phyloP scores from a whole-genome alignment of 1,284 basidiomycete genomes.

The Pseudozyma tsukubaensis region DNA sequence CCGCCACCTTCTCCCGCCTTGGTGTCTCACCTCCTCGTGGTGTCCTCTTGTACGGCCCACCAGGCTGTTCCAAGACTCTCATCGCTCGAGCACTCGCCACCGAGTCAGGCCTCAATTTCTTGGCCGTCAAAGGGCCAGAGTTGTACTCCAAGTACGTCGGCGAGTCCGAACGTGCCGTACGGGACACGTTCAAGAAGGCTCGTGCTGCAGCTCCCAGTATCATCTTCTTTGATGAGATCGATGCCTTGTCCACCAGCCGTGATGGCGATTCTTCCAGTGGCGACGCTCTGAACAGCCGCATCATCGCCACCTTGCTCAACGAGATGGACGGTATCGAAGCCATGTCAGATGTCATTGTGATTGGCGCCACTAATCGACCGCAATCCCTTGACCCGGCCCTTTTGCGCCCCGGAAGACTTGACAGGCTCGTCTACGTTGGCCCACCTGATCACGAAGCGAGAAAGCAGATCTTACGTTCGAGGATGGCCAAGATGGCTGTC shows the following conservation, averaged over 20 bases:
- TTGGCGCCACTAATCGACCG: constrained; percentile 96
- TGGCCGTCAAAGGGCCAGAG: constrained; percentile 99
- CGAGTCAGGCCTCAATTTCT: constrained; percentile 94
- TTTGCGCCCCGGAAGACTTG: constrained; percentile 94
- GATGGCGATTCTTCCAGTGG: constrained; percentile 71
- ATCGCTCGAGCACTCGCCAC: constrained; percentile 92
- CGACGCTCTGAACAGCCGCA: constrained; percentile 81
- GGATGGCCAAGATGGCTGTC: constrained; percentile 82
- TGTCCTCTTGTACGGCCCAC: constrained; percentile 93
- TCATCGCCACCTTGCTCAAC: constrained; percentile 91
- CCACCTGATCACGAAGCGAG: constrained; percentile 84
- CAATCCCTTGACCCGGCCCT: constrained; percentile 92
- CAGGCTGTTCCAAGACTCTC: constrained; percentile 96
- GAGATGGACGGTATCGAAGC: constrained; percentile 98
- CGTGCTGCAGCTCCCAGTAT: constrained; percentile 92
- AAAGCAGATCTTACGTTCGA: constrained; percentile 84
- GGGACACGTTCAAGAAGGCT: constrained; percentile 95
- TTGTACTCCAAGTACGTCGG: constrained; percentile 96
- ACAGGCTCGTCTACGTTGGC: constrained; percentile 92
- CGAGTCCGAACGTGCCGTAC: constrained; percentile 92
- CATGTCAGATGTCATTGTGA: constrained; percentile 87
- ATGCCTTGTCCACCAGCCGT: constrained; percentile 87
- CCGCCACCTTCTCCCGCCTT: constrained; percentile 84
- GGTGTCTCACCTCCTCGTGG: constrained; percentile 91
- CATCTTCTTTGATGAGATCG: constrained; percentile 98